A percentile compares a stretch with the other conserved stretches of the same genome.
Conservation (phyloP, 441 rosid genomes). For the Gossypium davidsonii region DNA sequence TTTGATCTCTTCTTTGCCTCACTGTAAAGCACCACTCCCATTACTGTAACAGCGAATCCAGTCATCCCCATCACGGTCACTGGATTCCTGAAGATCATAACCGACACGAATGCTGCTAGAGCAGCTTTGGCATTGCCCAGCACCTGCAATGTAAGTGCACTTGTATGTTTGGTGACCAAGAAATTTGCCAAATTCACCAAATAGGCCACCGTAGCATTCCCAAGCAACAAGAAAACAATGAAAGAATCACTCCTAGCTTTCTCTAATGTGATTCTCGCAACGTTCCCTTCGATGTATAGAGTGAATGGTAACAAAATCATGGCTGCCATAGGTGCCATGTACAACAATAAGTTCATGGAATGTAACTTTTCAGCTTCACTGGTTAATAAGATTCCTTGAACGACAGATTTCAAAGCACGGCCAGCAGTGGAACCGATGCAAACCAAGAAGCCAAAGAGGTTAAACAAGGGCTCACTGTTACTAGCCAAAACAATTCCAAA, state of each 20-base stretch:
- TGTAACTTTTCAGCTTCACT: conserved; percentile 91
- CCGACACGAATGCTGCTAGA: conserved; percentile 88
- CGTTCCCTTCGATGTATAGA: conserved; percentile 91
- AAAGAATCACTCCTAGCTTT: conserved; percentile 62
- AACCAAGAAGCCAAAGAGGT: conserved; percentile 80
- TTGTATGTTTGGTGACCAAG: conserved; percentile 93
- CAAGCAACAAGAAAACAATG: conserved; percentile 63
- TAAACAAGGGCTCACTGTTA: conserved; percentile 84
- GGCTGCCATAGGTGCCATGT: conserved; percentile 97
- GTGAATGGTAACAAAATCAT: conserved; percentile 76
- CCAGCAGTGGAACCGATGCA: conserved; percentile 94
- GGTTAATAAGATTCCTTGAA: conserved; percentile 72
- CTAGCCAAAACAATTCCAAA: conserved; percentile 86
- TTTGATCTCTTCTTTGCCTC: conserved; percentile 99
- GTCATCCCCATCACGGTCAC: conserved; percentile 87
- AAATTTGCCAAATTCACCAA: conserved; percentile 89
- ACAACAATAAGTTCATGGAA: conserved; percentile 82
- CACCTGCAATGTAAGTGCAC: conserved; percentile 92
- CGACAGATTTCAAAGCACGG: conserved; percentile 91
- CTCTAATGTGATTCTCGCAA: conserved; percentile 61
- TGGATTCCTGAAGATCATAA: conserved; percentile 84
- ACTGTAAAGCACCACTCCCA: conserved; percentile 96
- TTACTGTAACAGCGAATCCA: conserved; percentile 80
- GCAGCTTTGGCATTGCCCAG: conserved; percentile 96
- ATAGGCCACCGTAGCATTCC: conserved; percentile 95